Percentiles rank a stretch among this genome's conserved stretches.
Evolutionary conservation across 139 green algal genomes (phyloP).

Genomic region (Ettlia oleoabundans): DNA sequence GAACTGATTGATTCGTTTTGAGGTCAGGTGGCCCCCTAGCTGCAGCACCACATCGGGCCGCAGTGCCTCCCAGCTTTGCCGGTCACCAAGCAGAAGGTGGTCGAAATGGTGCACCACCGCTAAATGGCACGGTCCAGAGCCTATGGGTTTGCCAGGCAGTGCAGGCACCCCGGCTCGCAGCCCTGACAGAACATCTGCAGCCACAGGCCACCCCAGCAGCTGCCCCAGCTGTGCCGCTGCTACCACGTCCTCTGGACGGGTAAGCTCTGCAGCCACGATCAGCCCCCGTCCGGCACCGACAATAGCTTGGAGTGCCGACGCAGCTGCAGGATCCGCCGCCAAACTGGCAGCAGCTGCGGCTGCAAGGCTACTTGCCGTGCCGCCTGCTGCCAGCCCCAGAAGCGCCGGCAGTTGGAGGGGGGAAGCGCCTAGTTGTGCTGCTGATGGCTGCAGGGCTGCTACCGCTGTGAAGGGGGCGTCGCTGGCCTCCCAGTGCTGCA

Average conservation of each 20-base stretch:
- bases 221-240: slow-evolving; percentile 60
- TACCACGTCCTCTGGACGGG: slow-evolving; percentile 54
- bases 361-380: too few species aligned
- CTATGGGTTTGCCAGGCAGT: too few species aligned
- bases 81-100: slow-evolving; percentile 74
- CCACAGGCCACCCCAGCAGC: slow-evolving; percentile 85
- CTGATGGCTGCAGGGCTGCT: neutral
- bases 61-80: slow-evolving; percentile 59
- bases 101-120: slow-evolving; percentile 77
- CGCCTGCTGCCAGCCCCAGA: slow-evolving; percentile 9
- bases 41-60: slow-evolving; percentile 86
- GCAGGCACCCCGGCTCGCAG: slow-evolving; percentile 2
- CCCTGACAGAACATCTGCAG: slow-evolving; percentile 84
- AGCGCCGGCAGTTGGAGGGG: neutral
- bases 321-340: neutral
- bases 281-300: slow-evolving; percentile 62
- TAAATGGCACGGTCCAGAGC: neutral
- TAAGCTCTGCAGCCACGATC: slow-evolving; percentile 83
- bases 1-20: slow-evolving; percentile 87
- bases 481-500: slow-evolving; percentile 65
- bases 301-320: slow-evolving; percentile 2
- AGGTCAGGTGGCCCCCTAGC: slow-evolving; percentile 81
- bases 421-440: neutral
- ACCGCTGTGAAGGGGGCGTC: slow-evolving; percentile 51
- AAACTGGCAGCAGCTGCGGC: slow-evolving; percentile 11